A percentile compares a stretch with the other conserved stretches of the same genome.
These are phyloP conservation scores for Trametes cingulata DNA, from an alignment of 768 basidiomycete genomes.

Conservation along the genomic window DNA sequence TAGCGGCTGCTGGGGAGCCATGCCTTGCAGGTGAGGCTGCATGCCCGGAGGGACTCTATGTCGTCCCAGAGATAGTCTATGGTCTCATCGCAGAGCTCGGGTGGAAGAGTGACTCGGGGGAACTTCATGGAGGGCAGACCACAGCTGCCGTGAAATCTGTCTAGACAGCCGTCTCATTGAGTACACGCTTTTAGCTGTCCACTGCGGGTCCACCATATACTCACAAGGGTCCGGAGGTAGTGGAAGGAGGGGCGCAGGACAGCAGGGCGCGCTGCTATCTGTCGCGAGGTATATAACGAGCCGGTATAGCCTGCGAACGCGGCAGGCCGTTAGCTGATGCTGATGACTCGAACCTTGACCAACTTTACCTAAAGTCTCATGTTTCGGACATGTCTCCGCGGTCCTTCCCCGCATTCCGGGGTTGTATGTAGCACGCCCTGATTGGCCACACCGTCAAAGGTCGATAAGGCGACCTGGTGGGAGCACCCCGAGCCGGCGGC, in stretches of 20 bases:
- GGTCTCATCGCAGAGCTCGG: conserved; percentile 31
- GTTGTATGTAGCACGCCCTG: not conserved
- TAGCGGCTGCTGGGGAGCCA: conserved; percentile 29
- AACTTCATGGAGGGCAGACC: not conserved
- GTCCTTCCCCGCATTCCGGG: conserved; percentile 4
- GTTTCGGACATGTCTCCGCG: conserved; percentile 6
- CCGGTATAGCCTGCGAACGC: conserved; percentile 11
- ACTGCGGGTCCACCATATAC: not conserved
- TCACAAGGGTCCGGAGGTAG: not conserved
- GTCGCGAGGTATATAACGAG: conserved; percentile 7
- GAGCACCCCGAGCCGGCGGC: not conserved
- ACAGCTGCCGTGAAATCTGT: not conserved
- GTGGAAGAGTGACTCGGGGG: conserved; percentile 22
- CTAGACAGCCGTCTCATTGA: no score
- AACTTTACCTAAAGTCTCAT: not conserved
- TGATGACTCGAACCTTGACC: conserved; percentile 11
- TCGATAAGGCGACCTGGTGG: not conserved
- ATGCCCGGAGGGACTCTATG: conserved; percentile 25
- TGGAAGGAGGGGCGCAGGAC: not conserved
- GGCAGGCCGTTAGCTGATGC: not conserved
- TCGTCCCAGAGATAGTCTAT: conserved; percentile 35
- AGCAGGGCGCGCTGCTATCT: not conserved
- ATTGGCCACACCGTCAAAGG: conserved; percentile 5
- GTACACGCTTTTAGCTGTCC: not conserved
- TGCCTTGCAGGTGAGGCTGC: conserved; percentile 28